These are phyloP conservation scores for Anthracocystis walkeri DNA, from an alignment of 1,284 basidiomycete genomes.

Conservation along the genomic window DNA sequence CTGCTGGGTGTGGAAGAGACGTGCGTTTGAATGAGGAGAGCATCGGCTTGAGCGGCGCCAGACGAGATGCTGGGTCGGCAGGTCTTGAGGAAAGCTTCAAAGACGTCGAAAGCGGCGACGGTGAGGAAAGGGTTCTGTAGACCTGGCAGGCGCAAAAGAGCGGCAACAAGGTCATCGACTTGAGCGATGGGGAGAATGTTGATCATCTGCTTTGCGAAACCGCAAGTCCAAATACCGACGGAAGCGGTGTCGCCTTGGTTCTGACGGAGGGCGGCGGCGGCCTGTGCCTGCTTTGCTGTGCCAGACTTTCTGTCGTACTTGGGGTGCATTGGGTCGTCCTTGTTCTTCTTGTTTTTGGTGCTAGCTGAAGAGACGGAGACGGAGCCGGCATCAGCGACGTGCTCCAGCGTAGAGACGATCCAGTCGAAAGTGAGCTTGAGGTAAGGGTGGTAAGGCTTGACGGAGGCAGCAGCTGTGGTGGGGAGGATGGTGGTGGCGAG, in stretches of 20 bases:
- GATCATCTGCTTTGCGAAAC: conserved; percentile 61
- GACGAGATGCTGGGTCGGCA: conserved; percentile 46
- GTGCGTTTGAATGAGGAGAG: conserved; percentile 33
- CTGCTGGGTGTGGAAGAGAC: conserved; percentile 36
- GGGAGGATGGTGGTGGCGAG: conserved; percentile 78
- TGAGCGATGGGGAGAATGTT: conserved; percentile 49
- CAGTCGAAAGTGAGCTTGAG: conserved; percentile 81
- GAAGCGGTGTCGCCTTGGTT: conserved; percentile 60
- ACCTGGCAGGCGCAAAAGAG: conserved; percentile 59
- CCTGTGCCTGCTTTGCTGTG: conserved; percentile 58
- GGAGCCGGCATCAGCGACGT: conserved; percentile 76
- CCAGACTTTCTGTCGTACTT: conserved; percentile 64
- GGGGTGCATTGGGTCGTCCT: conserved; percentile 72
- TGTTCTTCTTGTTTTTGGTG: conserved; percentile 74
- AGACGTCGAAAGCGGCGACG: conserved; percentile 65
- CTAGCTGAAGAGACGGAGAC: conserved; percentile 72
- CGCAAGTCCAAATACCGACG: conserved; percentile 65
- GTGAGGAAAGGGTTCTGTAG: conserved; percentile 67
- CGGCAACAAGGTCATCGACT: conserved; percentile 51
- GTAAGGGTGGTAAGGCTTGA: conserved; percentile 81
- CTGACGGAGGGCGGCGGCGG: conserved; percentile 61
- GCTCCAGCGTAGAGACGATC: conserved; percentile 78
- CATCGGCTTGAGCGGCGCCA: conserved; percentile 30
- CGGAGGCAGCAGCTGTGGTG: conserved; percentile 33
- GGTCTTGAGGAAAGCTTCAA: conserved; percentile 64